These are phyloP conservation scores for Ramalina intermedia DNA, from an alignment of 495 filamentous ascomycete genomes.

Conservation along the genomic window DNA sequence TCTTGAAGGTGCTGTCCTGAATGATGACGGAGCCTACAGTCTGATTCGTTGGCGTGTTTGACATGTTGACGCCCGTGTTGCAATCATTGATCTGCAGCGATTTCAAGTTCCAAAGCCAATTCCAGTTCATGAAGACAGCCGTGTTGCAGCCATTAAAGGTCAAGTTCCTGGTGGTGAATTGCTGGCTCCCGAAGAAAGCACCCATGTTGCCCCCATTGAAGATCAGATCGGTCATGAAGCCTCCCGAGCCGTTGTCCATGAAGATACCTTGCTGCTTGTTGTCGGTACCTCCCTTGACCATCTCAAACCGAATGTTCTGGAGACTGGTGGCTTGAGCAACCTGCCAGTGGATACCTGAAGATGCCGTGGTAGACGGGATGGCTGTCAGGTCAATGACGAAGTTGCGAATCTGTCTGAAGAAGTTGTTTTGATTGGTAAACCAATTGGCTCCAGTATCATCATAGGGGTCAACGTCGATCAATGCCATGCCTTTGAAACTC, in stretches of 20 bases:
- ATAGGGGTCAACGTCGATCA: constrained; percentile 88
- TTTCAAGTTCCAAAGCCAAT: constrained; percentile 85
- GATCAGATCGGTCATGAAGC: constrained; percentile 73
- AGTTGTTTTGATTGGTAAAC: constrained; percentile 97
- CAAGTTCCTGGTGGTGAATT: constrained; percentile 86
- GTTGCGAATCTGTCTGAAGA: constrained; percentile 93
- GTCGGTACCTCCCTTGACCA: constrained; percentile 53
- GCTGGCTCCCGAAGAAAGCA: constrained; percentile 82
- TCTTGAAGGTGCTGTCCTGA: constrained; percentile 62
- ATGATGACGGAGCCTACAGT: constrained; percentile 70
- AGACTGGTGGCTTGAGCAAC: constrained; percentile 87
- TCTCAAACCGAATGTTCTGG: constrained; percentile 83
- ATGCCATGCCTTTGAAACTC: constrained; percentile 66
- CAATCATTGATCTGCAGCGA: constrained; percentile 70
- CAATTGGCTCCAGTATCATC: constrained; percentile 43
- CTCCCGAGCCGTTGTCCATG: constrained; percentile 91
- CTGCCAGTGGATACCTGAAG: constrained; percentile 89
- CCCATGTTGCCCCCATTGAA: constrained; percentile 83
- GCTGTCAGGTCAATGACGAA: constrained; percentile 75
- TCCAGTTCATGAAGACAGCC: constrained; percentile 87
- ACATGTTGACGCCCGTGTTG: constrained; percentile 68
- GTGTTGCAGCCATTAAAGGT: constrained; percentile 82
- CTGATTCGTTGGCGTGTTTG: constrained; percentile 46
- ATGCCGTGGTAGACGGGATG: constrained; percentile 44
- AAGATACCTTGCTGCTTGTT: constrained; percentile 84